Base-by-base conservation (phyloP, 2,329 filamentous ascomycete genomes). In the Fusarium ambrosium region DNA sequence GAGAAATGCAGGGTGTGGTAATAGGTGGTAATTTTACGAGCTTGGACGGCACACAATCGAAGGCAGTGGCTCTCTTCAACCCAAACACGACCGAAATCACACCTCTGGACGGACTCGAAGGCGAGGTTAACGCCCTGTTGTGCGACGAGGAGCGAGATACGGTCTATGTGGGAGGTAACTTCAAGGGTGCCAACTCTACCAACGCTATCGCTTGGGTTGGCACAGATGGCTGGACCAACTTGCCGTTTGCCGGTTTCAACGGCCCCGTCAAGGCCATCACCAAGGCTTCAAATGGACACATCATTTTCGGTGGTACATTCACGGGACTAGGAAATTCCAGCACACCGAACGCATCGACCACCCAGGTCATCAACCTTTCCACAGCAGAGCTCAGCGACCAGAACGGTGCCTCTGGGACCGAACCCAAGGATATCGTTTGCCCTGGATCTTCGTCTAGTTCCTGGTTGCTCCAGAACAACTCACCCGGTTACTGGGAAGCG, bases 11-110 rank as follows among this genome's bases (percentile, higher is more conserved):
- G n/a, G 92, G 93, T 45, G 90, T 98, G 32, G 89, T 98, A 58
- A 89, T 99, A 18, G 97, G 94, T 66, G 97, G 97, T 58, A 98
- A 98, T 85, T 99, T 99, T 81, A 98, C 97, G 36, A 97, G 94
- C 82, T 85, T 99, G 72, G 94, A 92, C 69, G 92, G 92, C 68
- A 88, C 92, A 66, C 86, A 94, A 79, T 94, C 95, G 3, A 91
- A 91, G 63, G 94, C 94, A 53, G 90, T 97, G 66, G 97, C 95
- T 27, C 82, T 97, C 56, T 95, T 95, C 84, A 91, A 98, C 81
- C 91, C 94, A 4, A 90, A 91, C 73, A 92, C 91, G 6, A 90
- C 90, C 53, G 83, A 89, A 41, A 87, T 98, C 60, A 93, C 90
- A 2, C 88, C 95, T n/a, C 84, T 98, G 43, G 84, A 90, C n/a